phyloP scores from a whole-genome alignment of 495 filamentous ascomycete genomes.

The Penicillium simplicissimum region DNA sequence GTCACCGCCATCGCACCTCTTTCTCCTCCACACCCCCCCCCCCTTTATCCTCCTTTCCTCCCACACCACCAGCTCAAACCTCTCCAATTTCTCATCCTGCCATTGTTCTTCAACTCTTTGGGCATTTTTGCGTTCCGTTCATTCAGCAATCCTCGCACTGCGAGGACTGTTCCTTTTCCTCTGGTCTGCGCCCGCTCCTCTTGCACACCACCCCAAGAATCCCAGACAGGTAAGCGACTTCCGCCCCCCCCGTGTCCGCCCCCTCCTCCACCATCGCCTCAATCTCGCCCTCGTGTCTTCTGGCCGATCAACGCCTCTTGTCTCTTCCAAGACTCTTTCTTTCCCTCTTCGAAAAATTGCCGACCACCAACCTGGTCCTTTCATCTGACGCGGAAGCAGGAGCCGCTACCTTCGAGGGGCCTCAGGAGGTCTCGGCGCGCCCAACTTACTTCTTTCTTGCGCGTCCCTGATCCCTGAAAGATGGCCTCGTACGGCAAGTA shows the following conservation, averaged over 20 bases:
- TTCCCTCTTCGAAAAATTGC: neutral
- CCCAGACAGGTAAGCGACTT: conserved; percentile 8
- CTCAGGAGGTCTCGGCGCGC: conserved; percentile 34
- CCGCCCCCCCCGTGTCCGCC: conserved; percentile 5
- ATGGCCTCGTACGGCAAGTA: conserved; percentile 47
- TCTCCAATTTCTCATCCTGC: conserved; percentile 6
- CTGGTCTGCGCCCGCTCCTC: conserved; percentile 5
- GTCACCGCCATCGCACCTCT: neutral
- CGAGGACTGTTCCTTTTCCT: conserved; percentile 25
- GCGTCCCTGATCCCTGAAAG: conserved; percentile 16
- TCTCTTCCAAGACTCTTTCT: neutral
- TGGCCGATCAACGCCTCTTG: neutral
- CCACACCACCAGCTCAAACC: conserved; percentile 6
- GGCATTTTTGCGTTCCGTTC: neutral
- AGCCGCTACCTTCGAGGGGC: conserved; percentile 17
- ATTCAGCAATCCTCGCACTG: conserved; percentile 32
- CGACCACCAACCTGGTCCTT: conserved; percentile 1
- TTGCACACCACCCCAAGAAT: neutral
- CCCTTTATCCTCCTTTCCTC: conserved; percentile 17
- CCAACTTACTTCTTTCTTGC: conserved; percentile 18
- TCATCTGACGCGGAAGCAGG: conserved; percentile 1
- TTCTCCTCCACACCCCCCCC: neutral
- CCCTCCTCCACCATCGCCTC: neutral
- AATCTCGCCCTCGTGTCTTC: conserved; percentile 2
- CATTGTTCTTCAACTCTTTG: neutral